phyloP scores from a whole-genome alignment of 306 rosid species.

The Urtica urens region DNA sequence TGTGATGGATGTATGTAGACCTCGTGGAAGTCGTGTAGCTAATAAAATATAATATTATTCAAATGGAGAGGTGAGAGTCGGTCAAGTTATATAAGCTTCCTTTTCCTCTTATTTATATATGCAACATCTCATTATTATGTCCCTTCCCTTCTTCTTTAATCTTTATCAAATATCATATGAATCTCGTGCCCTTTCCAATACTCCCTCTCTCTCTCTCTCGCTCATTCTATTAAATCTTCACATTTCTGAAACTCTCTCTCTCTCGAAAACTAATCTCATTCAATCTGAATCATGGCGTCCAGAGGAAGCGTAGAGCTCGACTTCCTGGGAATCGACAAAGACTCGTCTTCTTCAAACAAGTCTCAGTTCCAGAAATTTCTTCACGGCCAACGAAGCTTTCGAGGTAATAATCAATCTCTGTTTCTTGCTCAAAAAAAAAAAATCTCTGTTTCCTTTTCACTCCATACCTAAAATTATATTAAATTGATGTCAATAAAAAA shows the following conservation, averaged over 20 bases:
- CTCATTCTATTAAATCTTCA: not conserved
- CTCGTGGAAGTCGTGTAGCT: conserved; percentile 28
- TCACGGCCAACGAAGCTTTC: conserved; percentile 30
- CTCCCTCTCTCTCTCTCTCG: too few relatives aligned
- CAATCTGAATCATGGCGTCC: conserved; percentile 17
- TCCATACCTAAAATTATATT: too few relatives aligned
- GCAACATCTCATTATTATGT: not conserved
- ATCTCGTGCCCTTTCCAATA: conserved; percentile 17
- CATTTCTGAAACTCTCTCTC: not conserved
- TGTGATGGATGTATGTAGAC: not conserved
- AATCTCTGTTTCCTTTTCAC: too few relatives aligned
- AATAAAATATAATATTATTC: not conserved
- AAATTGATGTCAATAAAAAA: too few relatives aligned
- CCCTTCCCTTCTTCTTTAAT: not conserved
- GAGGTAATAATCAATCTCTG: too few relatives aligned
- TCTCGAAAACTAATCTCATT: not conserved
- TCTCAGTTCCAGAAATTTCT: conserved; percentile 38
- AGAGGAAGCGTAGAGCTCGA: conserved; percentile 28
- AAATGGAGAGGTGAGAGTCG: too few relatives aligned
- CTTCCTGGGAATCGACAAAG: conserved; percentile 27
- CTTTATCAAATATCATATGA: not conserved
- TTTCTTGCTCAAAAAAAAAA: too few relatives aligned
- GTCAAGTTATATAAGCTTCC: too few relatives aligned
- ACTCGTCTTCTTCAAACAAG: conserved; percentile 10
- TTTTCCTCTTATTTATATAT: too few relatives aligned